These are phyloP conservation scores for Amorphotheca resinae DNA, from an alignment of 495 filamentous ascomycete species.

Conservation along the genomic window DNA sequence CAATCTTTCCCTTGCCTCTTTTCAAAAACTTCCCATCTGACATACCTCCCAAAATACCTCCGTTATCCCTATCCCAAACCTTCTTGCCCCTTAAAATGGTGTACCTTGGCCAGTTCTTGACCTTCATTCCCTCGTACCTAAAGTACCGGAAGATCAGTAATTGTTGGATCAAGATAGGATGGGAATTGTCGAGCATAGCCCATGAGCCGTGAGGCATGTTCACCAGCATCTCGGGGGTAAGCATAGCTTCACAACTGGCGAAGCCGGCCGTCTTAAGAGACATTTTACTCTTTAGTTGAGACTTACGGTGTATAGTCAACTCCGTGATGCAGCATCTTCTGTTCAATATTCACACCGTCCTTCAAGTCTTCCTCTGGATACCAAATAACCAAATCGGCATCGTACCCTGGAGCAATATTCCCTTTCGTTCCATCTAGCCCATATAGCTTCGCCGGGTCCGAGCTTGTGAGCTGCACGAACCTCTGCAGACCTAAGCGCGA, in stretches of 20 bases:
- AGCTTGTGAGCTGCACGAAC: conserved; percentile 41
- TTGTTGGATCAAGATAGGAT: too few species aligned
- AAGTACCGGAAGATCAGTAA: too few species aligned
- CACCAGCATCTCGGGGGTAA: too few species aligned
- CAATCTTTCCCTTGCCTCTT: conserved; percentile 12
- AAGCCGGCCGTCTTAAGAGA: too few species aligned
- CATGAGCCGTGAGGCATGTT: too few species aligned
- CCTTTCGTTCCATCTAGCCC: conserved; percentile 37
- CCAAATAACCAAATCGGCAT: conserved; percentile 36
- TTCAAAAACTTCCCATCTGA: conserved; percentile 23
- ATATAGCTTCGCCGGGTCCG: conserved; percentile 44
- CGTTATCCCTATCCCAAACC: conserved; percentile 25
- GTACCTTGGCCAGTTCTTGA: conserved; percentile 27
- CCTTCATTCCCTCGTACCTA: conserved; percentile 24
- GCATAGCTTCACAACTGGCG: too few species aligned
- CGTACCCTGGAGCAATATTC: conserved; percentile 33
- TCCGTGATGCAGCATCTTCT: conserved; percentile 22
- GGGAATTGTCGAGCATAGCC: too few species aligned
- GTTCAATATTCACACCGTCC: conserved; percentile 14
- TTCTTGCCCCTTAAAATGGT: conserved; percentile 23
- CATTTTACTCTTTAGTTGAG: too few species aligned
- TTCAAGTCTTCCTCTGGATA: conserved; percentile 22
- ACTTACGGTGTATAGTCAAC: conserved; percentile 27
- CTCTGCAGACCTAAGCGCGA: conserved; percentile 31
- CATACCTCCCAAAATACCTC: conserved; percentile 17